Evolutionary conservation across 371 early-diverging fungal species (phyloP).

Genomic region (Haplosporangium sp.): DNA sequence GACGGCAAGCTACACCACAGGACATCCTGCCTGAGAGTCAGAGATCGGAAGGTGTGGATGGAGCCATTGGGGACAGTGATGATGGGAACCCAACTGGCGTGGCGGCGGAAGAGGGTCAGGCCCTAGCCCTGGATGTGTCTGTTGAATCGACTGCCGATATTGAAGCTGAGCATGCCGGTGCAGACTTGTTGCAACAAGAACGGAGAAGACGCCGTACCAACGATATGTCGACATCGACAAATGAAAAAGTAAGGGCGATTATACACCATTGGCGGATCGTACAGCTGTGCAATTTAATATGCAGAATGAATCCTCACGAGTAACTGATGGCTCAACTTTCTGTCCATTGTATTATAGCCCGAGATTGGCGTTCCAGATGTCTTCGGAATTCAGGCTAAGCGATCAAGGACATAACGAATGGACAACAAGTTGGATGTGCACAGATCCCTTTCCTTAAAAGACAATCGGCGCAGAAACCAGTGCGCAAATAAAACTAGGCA

Average conservation of each 20-base stretch:
- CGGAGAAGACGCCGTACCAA: not conserved
- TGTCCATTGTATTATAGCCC: conserved; percentile 40
- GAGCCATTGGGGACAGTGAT: not conserved
- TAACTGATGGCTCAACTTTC: too few relatives aligned
- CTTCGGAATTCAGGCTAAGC: conserved; percentile 59
- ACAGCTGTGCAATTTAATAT: not conserved
- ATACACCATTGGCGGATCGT: not conserved
- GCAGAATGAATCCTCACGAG: not conserved
- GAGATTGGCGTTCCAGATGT: conserved; percentile 68
- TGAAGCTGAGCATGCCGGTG: conserved; percentile 2
- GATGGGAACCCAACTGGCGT: conserved; percentile 1
- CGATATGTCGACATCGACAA: not conserved
- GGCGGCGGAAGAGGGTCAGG: conserved; percentile 6
- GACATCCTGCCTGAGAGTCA: conserved; percentile 7
- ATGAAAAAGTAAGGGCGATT: conserved; percentile 30
- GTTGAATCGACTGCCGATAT: not conserved
- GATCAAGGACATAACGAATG: conserved; percentile 24
- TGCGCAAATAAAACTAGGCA: too few relatives aligned
- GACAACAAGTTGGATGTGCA: not conserved
- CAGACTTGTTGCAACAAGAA: conserved; percentile 5
- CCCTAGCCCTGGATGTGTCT: conserved; percentile 7
- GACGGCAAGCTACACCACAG: conserved; percentile 16
- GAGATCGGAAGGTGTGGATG: conserved; percentile 1
- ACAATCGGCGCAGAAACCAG: not conserved
- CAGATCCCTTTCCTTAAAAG: not conserved